Evolutionary conservation across 1,284 basidiomycete species (phyloP), one percentile per base, ranked within the genome.

Genomic region (Tranzscheliella williamsii): DNA sequence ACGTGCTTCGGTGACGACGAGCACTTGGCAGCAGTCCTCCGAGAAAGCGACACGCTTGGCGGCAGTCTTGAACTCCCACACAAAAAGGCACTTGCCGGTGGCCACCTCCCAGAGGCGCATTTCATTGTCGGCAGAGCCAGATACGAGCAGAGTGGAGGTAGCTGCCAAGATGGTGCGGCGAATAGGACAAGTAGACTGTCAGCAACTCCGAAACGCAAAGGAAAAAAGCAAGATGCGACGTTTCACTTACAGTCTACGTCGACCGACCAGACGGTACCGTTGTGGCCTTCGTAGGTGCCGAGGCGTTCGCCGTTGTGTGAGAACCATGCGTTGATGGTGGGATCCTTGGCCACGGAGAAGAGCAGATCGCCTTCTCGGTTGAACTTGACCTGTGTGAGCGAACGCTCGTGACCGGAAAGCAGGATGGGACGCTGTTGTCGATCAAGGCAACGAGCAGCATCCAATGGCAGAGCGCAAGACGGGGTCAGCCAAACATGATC

Each of bases 241-340:
- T n/a, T n/a, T 17, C 15, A 84, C 90, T 81, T 79, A 95, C 91
- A 86, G 82, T 99, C 94, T 50, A 91, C 86, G 79, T 95, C 93
- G 66, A 95, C 85, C 50, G 90, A 92, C 94, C 95, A 97, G 26
- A 99, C 90, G 2, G 90, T 85, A 67, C 94, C 94, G 76, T 97
- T 97, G 80, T 97, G 87, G 34, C 92, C 95, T 46, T 91, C 87
- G 79, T 96, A 97, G 47, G 95, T 98, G 38, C 94, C 95, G 72
- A 98, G 81, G 53, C 95, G 84, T 82, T 98, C 94, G 64, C 95
- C 95, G 76, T 99, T 99, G 75, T 95, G 91, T n/a, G 93, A 89
- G 81, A 86, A 97, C 92, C 93, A 96, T 39, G 90, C 91, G 76
- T 96, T 97, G 79, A 97, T 90, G 71, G 90, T 79, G 72, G 88